Evolutionary conservation across 2,329 filamentous ascomycete genomes (phyloP).

Genomic region (Myriosclerotinia scirpicola): DNA sequence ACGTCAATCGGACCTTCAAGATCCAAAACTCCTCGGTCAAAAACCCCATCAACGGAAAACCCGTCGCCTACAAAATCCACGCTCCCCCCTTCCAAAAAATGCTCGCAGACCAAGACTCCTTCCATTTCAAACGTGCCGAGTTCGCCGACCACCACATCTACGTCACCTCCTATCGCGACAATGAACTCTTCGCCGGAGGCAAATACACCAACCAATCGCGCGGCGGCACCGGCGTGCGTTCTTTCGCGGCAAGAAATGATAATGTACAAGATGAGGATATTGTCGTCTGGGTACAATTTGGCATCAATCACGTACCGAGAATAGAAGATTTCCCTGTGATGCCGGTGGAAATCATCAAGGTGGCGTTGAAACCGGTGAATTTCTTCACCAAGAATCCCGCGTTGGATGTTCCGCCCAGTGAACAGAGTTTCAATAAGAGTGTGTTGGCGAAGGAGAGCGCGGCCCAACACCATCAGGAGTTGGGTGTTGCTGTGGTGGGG

Average conservation of each 20-base stretch:
- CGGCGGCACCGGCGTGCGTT: slow-evolving; percentile 53
- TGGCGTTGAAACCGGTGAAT: slow-evolving; percentile 52
- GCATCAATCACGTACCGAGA: slow-evolving; percentile 64
- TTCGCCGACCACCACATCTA: slow-evolving; percentile 57
- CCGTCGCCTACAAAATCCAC: slow-evolving; percentile 57
- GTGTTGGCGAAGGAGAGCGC: slow-evolving; percentile 10
- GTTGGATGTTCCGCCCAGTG: slow-evolving; percentile 50
- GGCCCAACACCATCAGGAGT: slow-evolving; percentile 13
- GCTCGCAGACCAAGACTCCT: slow-evolving; percentile 50
- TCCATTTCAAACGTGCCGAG: slow-evolving; percentile 51
- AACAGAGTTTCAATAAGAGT: slow-evolving; percentile 47
- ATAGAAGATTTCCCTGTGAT: slow-evolving; percentile 69
- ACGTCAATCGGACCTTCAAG: slow-evolving; percentile 56
- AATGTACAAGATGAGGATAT: slow-evolving; percentile 53
- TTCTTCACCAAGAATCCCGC: slow-evolving; percentile 55
- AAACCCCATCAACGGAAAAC: slow-evolving; percentile 55
- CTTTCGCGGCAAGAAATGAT: slow-evolving; percentile 53
- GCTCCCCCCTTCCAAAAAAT: slow-evolving; percentile 58
- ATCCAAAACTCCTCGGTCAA: slow-evolving; percentile 53
- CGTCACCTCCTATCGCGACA: slow-evolving; percentile 54
- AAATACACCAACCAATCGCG: slow-evolving; percentile 58
- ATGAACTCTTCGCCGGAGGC: slow-evolving; percentile 53
- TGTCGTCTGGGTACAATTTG: slow-evolving; percentile 58
- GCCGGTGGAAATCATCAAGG: slow-evolving; percentile 58
- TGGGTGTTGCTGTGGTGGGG: slow-evolving; percentile 14